Percentiles rank a stretch among this genome's conserved stretches.
Conservation (phyloP, 768 basidiomycete genomes). For the Leccinum obscurum region DNA sequence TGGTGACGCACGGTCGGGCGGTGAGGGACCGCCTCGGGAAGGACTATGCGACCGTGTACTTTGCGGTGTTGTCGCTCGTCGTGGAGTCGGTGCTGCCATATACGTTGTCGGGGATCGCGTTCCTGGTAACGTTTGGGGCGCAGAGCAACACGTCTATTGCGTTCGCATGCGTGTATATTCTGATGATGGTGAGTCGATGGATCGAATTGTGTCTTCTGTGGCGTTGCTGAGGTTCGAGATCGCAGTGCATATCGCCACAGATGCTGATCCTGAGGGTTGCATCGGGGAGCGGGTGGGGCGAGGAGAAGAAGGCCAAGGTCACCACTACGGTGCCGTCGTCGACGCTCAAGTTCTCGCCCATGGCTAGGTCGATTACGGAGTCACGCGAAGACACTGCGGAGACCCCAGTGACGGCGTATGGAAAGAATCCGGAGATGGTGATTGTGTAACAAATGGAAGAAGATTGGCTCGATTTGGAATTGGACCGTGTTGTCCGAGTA, state of each 20-base stretch:
- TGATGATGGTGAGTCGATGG: conserved; percentile 22
- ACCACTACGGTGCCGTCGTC: not conserved
- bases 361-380: not conserved
- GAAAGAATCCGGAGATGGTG: not conserved
- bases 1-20: conserved; percentile 12
- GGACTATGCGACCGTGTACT: conserved; percentile 24
- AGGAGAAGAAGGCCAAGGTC: conserved; percentile 13
- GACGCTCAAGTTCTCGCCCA: conserved; percentile 14
- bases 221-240: not conserved
- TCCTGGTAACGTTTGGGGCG: conserved; percentile 23
- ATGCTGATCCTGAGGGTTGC: conserved; percentile 27
- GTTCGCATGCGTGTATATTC: conserved; percentile 23
- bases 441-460: no score
- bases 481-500: not conserved
- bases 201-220: not conserved
- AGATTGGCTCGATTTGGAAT: conserved; percentile 15
- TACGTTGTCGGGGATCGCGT: conserved; percentile 26
- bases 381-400: not conserved
- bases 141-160: conserved; percentile 14
- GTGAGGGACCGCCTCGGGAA: conserved; percentile 18
- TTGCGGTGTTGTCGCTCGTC: conserved; percentile 15
- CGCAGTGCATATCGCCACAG: conserved; percentile 28
- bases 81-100: conserved; percentile 30
- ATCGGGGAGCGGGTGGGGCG: conserved; percentile 18
- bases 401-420: not conserved